Percentiles rank a stretch among this genome's conserved stretches.
These are phyloP conservation scores for Lipomyces starkeyi DNA, from an alignment of 805 yeast genomes.

Conservation along the genomic window DNA sequence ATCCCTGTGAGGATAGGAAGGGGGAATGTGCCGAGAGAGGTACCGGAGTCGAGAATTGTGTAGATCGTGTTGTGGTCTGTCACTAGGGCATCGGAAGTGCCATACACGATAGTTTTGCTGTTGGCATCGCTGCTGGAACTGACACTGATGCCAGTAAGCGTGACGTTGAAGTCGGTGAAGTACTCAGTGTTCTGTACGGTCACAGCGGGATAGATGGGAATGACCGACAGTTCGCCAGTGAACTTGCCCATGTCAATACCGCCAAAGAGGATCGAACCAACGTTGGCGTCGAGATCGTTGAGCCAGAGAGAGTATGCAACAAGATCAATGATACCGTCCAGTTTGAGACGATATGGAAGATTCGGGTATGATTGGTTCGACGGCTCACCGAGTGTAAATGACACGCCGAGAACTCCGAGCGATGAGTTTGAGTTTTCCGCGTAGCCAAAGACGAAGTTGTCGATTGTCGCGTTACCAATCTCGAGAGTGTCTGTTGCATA, in stretches of 20 bases:
- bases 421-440: constrained; percentile 73
- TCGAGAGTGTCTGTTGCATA: constrained; percentile 70
- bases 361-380: constrained; percentile 45
- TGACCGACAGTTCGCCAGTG: constrained; percentile 46
- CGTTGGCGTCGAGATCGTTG: constrained; percentile 43
- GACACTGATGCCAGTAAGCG: constrained; percentile 22
- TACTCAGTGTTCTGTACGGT: not conserved
- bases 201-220: constrained; percentile 38
- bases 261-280: constrained; percentile 53
- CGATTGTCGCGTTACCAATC: constrained; percentile 56
- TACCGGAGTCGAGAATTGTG: constrained; percentile 62
- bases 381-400: constrained; percentile 45
- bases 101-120: not conserved
- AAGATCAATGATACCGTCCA: constrained; percentile 51
- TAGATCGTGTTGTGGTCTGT: constrained; percentile 15
- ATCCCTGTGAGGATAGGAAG: constrained; percentile 43
- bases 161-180: constrained; percentile 11
- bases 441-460: constrained; percentile 70
- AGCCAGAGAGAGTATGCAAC: constrained; percentile 56
- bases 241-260: constrained; percentile 53
- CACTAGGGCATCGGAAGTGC: not conserved
- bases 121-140: not conserved
- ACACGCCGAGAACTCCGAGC: constrained; percentile 54
- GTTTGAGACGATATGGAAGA: constrained; percentile 46
- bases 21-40: constrained; percentile 60